Conservation (phyloP, 805 yeast species). For the Isabelozyma heimii region DNA sequence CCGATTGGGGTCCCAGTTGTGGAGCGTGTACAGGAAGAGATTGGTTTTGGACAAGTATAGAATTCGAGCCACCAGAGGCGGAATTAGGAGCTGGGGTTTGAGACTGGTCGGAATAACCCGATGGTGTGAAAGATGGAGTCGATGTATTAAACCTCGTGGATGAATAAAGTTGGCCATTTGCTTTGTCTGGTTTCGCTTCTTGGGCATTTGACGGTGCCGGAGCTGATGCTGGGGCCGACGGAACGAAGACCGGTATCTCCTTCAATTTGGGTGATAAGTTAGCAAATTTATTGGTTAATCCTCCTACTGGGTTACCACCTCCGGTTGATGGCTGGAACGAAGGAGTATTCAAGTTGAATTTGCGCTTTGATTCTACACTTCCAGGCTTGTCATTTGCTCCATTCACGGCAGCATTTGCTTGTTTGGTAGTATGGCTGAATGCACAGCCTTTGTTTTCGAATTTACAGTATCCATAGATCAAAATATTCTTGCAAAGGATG, state of each 20-base stretch:
- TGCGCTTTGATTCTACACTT: slow-evolving; percentile 21
- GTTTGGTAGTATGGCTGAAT: slow-evolving; percentile 60
- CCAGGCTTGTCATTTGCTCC: slow-evolving; percentile 4
- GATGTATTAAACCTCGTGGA: slow-evolving; percentile 31
- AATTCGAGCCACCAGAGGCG: slow-evolving; percentile 7
- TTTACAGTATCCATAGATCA: slow-evolving; percentile 85
- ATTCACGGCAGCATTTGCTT: neutral
- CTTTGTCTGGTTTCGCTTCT: neutral
- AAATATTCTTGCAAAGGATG: slow-evolving; percentile 79
- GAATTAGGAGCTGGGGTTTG: slow-evolving; percentile 6
- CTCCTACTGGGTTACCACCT: slow-evolving; percentile 10
- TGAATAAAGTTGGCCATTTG: slow-evolving; percentile 1
- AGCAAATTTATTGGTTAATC: slow-evolving; percentile 34
- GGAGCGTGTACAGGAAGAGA: neutral
- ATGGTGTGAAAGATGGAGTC: slow-evolving; percentile 41
- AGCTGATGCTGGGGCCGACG: slow-evolving; percentile 24
- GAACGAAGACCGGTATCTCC: slow-evolving; percentile 49
- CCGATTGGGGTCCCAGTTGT: neutral
- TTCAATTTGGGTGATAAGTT: slow-evolving; percentile 48
- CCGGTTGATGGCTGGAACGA: slow-evolving; percentile 40
- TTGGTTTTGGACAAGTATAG: neutral
- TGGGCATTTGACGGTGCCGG: neutral
- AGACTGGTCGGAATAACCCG: slow-evolving; percentile 4
- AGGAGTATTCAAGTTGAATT: slow-evolving; percentile 41
- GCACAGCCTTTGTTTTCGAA: slow-evolving; percentile 86